These are phyloP conservation scores for Termitomyces heimii DNA, from an alignment of 768 basidiomycete species.

Conservation along the genomic window DNA sequence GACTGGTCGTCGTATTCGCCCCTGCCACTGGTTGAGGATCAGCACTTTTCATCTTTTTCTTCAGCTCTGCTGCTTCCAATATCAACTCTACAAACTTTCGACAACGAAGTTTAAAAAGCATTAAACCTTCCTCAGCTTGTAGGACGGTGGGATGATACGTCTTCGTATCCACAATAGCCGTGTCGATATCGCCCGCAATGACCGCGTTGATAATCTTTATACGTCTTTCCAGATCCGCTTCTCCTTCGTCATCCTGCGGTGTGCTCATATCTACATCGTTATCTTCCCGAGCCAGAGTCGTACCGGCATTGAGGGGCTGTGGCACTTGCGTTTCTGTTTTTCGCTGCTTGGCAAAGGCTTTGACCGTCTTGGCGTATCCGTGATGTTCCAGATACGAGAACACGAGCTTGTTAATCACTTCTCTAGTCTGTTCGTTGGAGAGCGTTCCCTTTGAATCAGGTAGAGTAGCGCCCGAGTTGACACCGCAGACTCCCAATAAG, in stretches of 20 bases:
- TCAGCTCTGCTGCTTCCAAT: slow-evolving; percentile 61
- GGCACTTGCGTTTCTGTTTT: slow-evolving; percentile 9
- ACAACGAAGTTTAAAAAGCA: slow-evolving; percentile 79
- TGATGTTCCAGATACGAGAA: slow-evolving; percentile 79
- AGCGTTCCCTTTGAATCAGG: slow-evolving; percentile 19
- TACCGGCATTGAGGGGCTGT: slow-evolving; percentile 9
- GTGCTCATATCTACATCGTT: slow-evolving; percentile 46
- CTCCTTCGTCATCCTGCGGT: slow-evolving; percentile 12
- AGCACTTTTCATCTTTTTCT: slow-evolving; percentile 46
- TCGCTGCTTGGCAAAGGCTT: slow-evolving; percentile 53
- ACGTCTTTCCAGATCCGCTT: slow-evolving; percentile 47
- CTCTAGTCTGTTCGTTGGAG: slow-evolving; percentile 47
- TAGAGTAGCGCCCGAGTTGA: slow-evolving; percentile 13
- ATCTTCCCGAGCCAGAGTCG: slow-evolving; percentile 2
- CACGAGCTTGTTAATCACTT: slow-evolving; percentile 67
- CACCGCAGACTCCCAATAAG: slow-evolving; percentile 21
- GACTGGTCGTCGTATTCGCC: not conserved
- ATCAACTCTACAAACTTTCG: slow-evolving; percentile 84
- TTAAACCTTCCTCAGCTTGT: slow-evolving; percentile 58
- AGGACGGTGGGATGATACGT: slow-evolving; percentile 60
- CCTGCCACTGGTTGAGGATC: not conserved
- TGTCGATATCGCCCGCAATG: slow-evolving; percentile 63
- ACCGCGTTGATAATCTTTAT: slow-evolving; percentile 70
- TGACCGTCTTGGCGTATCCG: slow-evolving; percentile 71
- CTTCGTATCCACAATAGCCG: slow-evolving; percentile 51